phyloP scores from a whole-genome alignment of 192 early-diverging fungal genomes.

The Ambispora gerdemannii region DNA sequence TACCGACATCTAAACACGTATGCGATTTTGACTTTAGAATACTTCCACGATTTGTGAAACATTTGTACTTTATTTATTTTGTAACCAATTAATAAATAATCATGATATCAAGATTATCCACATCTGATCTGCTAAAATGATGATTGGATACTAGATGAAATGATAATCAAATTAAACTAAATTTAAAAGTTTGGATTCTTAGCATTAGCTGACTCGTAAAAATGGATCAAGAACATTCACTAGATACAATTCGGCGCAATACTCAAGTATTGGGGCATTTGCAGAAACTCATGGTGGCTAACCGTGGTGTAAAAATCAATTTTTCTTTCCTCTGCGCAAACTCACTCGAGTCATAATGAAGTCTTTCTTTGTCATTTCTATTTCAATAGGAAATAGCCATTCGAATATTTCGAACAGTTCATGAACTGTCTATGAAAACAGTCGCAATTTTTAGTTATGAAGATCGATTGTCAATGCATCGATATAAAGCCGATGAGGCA shows the following conservation, averaged over 20 bases:
- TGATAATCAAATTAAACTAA: too few relatives aligned
- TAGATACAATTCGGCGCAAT: constrained; percentile 47
- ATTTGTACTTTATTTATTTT: too few relatives aligned
- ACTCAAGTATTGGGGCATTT: constrained; percentile 48
- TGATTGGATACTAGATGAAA: too few relatives aligned
- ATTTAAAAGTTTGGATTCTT: too few relatives aligned
- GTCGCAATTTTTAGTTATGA: constrained; percentile 89
- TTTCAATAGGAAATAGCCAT: constrained; percentile 82
- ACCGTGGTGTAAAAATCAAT: constrained; percentile 45
- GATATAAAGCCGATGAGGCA: constrained; percentile 94
- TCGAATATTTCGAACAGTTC: constrained; percentile 88
- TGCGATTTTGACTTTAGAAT: too few relatives aligned
- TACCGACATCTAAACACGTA: too few relatives aligned
- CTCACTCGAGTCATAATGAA: background rate
- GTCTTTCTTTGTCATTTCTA: background rate
- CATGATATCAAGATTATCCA: too few relatives aligned
- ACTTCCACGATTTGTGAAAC: too few relatives aligned
- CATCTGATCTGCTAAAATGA: too few relatives aligned
- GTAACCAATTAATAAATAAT: too few relatives aligned
- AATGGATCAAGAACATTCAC: constrained; percentile 42
- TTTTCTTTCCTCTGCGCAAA: background rate
- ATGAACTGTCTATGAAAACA: constrained; percentile 87
- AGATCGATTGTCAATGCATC: constrained; percentile 89
- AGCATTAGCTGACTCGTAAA: too few relatives aligned
- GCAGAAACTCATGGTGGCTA: constrained; percentile 48